Conservation (phyloP, 306 rosid species). For the Cucurbita pepo region DNA sequence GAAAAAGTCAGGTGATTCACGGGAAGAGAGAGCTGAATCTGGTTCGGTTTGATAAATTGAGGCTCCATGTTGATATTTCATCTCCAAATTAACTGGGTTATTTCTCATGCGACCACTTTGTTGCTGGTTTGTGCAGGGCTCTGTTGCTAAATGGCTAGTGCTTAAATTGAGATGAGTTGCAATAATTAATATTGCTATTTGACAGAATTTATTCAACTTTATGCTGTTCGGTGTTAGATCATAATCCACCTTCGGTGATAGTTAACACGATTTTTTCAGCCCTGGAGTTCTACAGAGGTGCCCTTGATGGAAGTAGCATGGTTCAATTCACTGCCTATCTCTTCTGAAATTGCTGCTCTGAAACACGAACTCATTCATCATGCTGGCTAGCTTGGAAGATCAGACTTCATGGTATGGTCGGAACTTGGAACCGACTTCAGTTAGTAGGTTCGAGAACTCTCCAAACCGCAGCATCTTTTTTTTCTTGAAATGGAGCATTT, state of each 20-base stretch:
- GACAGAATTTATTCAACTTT: neutral
- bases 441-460: neutral
- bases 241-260: neutral
- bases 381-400: neutral
- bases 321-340: slow-evolving; percentile 1
- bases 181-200: neutral
- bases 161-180: slow-evolving; percentile 11
- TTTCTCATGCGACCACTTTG: slow-evolving; percentile 11
- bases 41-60: slow-evolving; percentile 11
- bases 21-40: slow-evolving; percentile 18
- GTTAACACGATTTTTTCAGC: slow-evolving; percentile 3
- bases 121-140: slow-evolving; percentile 20
- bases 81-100: neutral
- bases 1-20: slow-evolving; percentile 21
- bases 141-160: slow-evolving; percentile 14
- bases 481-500: neutral
- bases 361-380: neutral
- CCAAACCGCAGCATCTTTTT: neutral
- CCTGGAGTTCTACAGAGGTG: neutral
- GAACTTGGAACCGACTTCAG: neutral
- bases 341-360: neutral
- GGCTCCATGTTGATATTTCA: slow-evolving; percentile 3
- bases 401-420: neutral
- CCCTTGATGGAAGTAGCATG: neutral
- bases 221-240: neutral